Conservation (phyloP, 2,329 filamentous ascomycete species). For the Diaporthe sp. region DNA sequence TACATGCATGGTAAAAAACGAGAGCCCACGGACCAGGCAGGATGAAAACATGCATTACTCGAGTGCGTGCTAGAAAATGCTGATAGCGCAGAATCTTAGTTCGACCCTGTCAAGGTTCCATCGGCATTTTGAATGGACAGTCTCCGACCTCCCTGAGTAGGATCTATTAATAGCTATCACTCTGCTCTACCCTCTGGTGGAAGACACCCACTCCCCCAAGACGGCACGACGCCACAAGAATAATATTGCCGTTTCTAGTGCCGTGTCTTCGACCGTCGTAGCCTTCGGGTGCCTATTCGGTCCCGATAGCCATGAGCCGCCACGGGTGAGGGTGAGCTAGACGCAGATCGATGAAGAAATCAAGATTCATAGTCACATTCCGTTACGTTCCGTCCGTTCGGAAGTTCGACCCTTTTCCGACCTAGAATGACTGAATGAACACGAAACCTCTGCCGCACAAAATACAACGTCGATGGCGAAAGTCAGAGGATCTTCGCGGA, state of each 20-base stretch:
- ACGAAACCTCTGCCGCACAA: neutral
- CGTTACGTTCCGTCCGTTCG: slow-evolving; percentile 12
- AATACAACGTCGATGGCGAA: neutral
- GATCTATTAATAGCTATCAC: slow-evolving; percentile 8
- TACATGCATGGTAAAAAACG: neutral
- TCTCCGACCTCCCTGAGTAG: neutral
- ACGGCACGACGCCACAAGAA: slow-evolving; percentile 25
- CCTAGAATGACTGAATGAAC: slow-evolving; percentile 2
- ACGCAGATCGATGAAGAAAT: slow-evolving; percentile 14
- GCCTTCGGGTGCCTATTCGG: slow-evolving; percentile 30
- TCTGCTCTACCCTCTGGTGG: neutral
- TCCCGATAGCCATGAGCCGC: neutral
- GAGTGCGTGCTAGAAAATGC: neutral
- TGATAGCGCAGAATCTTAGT: no score
- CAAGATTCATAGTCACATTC: slow-evolving; percentile 31
- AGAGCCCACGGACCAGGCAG: neutral
- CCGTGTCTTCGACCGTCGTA: neutral
- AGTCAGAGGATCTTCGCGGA: neutral
- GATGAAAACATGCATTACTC: no score
- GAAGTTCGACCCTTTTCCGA: neutral
- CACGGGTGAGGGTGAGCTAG: slow-evolving; percentile 3
- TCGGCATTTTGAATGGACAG: neutral
- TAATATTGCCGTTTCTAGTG: slow-evolving; percentile 5
- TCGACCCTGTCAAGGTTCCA: neutral
- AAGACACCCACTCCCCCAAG: slow-evolving; percentile 5